A percentile compares a stretch with the other conserved stretches of the same genome.
phyloP scores from a whole-genome alignment of 257 asterid species.

The Ilex asprella region DNA sequence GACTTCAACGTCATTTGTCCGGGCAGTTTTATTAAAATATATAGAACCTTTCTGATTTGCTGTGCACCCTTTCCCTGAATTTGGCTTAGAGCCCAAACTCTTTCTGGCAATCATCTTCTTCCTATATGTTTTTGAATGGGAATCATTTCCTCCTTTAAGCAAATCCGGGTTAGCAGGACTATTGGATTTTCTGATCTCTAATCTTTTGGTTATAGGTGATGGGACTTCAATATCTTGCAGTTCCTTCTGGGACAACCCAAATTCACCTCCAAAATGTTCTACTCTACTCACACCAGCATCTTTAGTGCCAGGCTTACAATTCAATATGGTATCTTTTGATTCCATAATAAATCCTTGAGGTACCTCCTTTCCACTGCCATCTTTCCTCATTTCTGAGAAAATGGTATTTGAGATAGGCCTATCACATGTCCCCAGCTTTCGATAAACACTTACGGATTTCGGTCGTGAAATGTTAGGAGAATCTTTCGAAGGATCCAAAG shows the following conservation, averaged over 20 bases:
- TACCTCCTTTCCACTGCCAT: conserved; percentile 20
- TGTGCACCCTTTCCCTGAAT: conserved; percentile 26
- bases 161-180: conserved; percentile 19
- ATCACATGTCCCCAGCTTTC: not conserved
- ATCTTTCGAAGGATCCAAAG: conserved; percentile 20
- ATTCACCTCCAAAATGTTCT: conserved; percentile 21
- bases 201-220: conserved; percentile 15
- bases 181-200: conserved; percentile 18
- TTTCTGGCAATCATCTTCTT: conserved; percentile 42
- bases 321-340: conserved; percentile 17
- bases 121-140: conserved; percentile 29
- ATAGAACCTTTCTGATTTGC: conserved; percentile 38
- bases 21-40: conserved; percentile 24
- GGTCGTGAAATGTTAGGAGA: conserved; percentile 5
- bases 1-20: conserved; percentile 11
- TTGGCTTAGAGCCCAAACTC: conserved; percentile 45
- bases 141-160: conserved; percentile 24
- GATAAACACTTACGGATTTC: not conserved
- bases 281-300: conserved; percentile 18
- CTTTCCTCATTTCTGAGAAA: conserved; percentile 20
- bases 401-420: not conserved
- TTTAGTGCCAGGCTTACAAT: conserved; percentile 11
- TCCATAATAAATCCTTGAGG: conserved; percentile 24
- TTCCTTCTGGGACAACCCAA: conserved; percentile 21
- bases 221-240: conserved; percentile 21